Evolutionary conservation across 1,139 yeast genomes (phyloP).

Genomic region (Hyphopichia khmerensis): DNA sequence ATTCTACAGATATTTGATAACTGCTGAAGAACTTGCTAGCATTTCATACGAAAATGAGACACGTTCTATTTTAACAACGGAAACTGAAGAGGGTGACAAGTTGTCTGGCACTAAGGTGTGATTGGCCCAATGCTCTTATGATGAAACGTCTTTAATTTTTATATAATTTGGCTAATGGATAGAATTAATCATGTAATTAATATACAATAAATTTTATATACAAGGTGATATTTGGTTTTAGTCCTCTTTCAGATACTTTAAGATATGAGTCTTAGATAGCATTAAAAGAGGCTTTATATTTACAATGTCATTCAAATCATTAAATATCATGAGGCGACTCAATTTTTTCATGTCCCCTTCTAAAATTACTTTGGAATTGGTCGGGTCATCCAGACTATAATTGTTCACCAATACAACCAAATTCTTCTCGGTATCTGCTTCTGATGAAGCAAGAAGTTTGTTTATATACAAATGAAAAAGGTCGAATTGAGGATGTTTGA

Average conservation of each 20-base stretch:
- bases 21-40: conserved; percentile 17
- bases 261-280: too few relatives aligned
- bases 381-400: background rate
- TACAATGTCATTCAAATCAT: background rate
- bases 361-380: background rate
- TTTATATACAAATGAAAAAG: conserved; percentile 18
- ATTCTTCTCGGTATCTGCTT: background rate
- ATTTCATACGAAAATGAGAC: conserved; percentile 2
- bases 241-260: background rate
- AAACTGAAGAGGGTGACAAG: background rate
- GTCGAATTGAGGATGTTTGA: conserved; percentile 24
- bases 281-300: background rate
- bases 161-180: too few relatives aligned
- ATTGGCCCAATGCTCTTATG: too few relatives aligned
- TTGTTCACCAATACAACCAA: background rate
- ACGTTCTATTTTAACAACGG: background rate
- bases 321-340: background rate
- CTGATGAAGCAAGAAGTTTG: background rate
- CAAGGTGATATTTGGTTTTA: background rate
- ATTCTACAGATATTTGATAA: conserved; percentile 48
- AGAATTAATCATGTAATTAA: too few relatives aligned
- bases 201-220: background rate
- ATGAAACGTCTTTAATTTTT: too few relatives aligned
- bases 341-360: background rate
- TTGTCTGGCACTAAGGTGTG: background rate